Percentiles rank a stretch among this genome's conserved stretches.
Conservation (phyloP, 352 stramenopile species). For the Peronosclerospora sorghi region DNA sequence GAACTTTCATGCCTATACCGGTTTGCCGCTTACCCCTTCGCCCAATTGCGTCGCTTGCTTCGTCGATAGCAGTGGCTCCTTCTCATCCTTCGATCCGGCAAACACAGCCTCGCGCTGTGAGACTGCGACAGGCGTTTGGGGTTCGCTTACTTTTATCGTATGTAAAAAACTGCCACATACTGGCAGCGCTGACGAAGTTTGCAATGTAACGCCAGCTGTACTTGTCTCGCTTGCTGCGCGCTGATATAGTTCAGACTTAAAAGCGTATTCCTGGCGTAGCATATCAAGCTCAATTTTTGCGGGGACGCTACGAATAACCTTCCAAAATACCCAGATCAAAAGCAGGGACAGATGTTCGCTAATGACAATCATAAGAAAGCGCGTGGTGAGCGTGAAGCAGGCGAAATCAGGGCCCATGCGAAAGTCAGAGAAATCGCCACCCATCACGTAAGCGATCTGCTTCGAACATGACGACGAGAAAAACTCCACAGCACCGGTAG, state of each 20-base stretch:
- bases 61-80: conserved; percentile 44
- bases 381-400: conserved; percentile 64
- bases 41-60: conserved; percentile 42
- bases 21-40: conserved; percentile 24
- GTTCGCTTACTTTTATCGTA: conserved; percentile 20
- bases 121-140: conserved; percentile 8
- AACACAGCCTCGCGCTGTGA: conserved; percentile 8
- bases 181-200: conserved; percentile 3
- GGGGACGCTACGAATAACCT: conserved; percentile 46
- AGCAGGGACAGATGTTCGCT: conserved; percentile 52
- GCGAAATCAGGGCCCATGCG: conserved; percentile 64
- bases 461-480: conserved; percentile 36
- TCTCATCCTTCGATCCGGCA: conserved; percentile 36
- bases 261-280: conserved; percentile 55
- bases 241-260: conserved; percentile 66
- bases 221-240: conserved; percentile 18
- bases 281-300: conserved; percentile 49
- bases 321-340: conserved; percentile 61
- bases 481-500: conserved; percentile 69
- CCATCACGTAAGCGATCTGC: conserved; percentile 44
- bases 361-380: conserved; percentile 74
- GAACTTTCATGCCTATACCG: too few species aligned
- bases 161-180: conserved; percentile 5
- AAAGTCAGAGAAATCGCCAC: conserved; percentile 46
- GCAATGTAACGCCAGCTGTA: conserved; percentile 1